Evolutionary conservation across 257 asterid genomes (phyloP).

Genomic region (Paulownia fortunei): DNA sequence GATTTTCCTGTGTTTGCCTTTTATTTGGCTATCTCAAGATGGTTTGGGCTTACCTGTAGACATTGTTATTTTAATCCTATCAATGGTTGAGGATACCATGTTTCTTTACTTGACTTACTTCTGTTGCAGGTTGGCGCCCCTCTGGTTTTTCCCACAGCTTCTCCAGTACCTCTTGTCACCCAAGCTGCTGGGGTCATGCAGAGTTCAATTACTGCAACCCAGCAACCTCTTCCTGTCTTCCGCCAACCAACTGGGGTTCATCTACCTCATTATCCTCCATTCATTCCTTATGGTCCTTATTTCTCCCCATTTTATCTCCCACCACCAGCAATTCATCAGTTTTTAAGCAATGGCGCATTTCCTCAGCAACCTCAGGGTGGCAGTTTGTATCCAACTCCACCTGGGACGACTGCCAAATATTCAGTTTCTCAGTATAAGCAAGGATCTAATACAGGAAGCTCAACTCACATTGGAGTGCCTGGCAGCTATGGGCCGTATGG

Average conservation of each 20-base stretch:
- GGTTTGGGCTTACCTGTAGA: not conserved
- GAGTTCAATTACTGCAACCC: slow-evolving; percentile 50
- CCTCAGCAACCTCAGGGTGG: slow-evolving; percentile 65
- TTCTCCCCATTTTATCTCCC: slow-evolving; percentile 54
- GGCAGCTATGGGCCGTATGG: slow-evolving; percentile 55
- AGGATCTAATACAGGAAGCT: slow-evolving; percentile 50
- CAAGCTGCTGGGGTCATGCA: slow-evolving; percentile 59
- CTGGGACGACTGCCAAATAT: slow-evolving; percentile 54
- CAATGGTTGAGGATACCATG: not conserved
- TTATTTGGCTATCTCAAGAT: not conserved
- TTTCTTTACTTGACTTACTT: slow-evolving; percentile 12
- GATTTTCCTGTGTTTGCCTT: too few relatives aligned
- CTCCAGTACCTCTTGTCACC: slow-evolving; percentile 52
- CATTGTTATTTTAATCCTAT: not conserved
- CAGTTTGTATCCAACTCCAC: slow-evolving; percentile 51
- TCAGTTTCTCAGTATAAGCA: slow-evolving; percentile 56
- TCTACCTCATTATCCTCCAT: slow-evolving; percentile 60
- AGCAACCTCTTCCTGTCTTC: slow-evolving; percentile 56
- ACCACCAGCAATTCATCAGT: slow-evolving; percentile 58
- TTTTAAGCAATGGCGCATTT: slow-evolving; percentile 48
- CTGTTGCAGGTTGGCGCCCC: slow-evolving; percentile 54
- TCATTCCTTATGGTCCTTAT: slow-evolving; percentile 60
- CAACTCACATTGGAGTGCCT: slow-evolving; percentile 49
- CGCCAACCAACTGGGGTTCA: slow-evolving; percentile 63
- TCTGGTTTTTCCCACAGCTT: slow-evolving; percentile 43